Conservation (phyloP, 129 eudicot species). For the Flaveria sonorensis region DNA sequence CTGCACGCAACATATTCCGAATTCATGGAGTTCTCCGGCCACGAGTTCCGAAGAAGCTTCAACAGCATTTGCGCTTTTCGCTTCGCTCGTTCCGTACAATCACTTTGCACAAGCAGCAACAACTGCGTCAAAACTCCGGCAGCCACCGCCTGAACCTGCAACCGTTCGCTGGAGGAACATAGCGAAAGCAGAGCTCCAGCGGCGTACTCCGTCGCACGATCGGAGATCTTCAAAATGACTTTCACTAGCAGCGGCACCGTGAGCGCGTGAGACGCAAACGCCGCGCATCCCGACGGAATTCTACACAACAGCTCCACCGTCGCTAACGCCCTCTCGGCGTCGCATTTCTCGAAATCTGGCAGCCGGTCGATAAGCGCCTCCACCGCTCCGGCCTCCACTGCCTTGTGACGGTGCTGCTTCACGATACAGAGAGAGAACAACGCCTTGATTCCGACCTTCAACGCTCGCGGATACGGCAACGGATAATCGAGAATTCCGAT, state of each 20-base stretch:
- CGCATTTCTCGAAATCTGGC: conserved; percentile 83
- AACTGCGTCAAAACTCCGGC: conserved; percentile 93
- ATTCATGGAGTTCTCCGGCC: conserved; percentile 77
- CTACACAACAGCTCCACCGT: conserved; percentile 85
- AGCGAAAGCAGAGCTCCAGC: conserved; percentile 86
- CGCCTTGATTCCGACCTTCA: conserved; percentile 78
- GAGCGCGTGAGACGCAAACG: conserved; percentile 81
- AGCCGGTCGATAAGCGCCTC: conserved; percentile 69
- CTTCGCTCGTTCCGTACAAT: conserved; percentile 86
- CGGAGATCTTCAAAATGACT: conserved; percentile 69
- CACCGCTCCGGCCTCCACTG: conserved; percentile 82
- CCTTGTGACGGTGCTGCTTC: conserved; percentile 83
- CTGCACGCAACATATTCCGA: conserved; percentile 71
- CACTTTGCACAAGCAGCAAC: conserved; percentile 86
- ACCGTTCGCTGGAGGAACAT: conserved; percentile 64
- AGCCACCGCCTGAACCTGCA: conserved; percentile 73
- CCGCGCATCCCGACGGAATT: conserved; percentile 71
- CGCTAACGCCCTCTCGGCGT: conserved; percentile 89
- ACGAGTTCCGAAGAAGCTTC: conserved; percentile 76
- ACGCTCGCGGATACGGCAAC: conserved; percentile 64
- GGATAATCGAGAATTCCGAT: conserved; percentile 62
- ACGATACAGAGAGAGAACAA: conserved; percentile 71
- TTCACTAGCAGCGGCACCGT: conserved; percentile 78
- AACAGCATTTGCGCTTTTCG: conserved; percentile 88
- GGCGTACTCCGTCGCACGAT: conserved; percentile 94